Percentiles rank a stretch among this genome's conserved stretches.
phyloP scores from a whole-genome alignment of 495 filamentous ascomycete species.

The Xylaria curta region DNA sequence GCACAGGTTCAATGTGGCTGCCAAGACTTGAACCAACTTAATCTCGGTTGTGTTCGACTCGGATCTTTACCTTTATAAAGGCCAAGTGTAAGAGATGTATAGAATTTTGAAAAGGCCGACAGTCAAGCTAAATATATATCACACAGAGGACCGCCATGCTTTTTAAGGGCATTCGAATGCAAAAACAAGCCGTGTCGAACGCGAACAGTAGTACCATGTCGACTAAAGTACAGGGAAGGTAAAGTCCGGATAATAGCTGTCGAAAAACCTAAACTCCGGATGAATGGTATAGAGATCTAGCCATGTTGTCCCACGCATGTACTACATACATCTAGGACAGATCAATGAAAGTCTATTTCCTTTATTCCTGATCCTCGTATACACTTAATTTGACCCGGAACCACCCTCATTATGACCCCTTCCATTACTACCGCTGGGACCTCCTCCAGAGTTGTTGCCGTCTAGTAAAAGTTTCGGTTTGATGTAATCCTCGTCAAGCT shows the following conservation, averaged over 20 bases:
- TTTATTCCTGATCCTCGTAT: constrained; percentile 3
- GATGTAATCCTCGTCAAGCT: constrained; percentile 95
- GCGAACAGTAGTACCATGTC: neutral
- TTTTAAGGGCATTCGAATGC: neutral
- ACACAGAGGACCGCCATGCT: neutral
- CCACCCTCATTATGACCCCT: constrained; percentile 34
- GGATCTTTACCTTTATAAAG: too few relatives aligned
- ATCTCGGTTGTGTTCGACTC: neutral
- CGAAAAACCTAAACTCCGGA: constrained; percentile 12
- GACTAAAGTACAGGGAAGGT: neutral
- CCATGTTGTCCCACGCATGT: constrained; percentile 3
- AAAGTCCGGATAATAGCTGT: neutral
- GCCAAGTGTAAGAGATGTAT: too few relatives aligned
- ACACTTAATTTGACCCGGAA: constrained; percentile 30
- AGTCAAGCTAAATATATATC: too few relatives aligned
- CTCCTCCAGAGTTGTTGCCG: constrained; percentile 42
- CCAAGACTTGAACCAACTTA: neutral
- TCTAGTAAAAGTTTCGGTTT: constrained; percentile 92
- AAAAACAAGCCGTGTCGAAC: neutral
- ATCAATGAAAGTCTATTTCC: constrained; percentile 18
- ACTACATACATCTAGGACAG: neutral
- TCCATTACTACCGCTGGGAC: constrained; percentile 27
- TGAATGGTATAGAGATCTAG: constrained; percentile 9
- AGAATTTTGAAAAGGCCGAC: too few relatives aligned
- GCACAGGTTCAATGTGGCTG: neutral